Conservation (phyloP, 768 basidiomycete genomes). For the Lepiota brunneoincarnata region DNA sequence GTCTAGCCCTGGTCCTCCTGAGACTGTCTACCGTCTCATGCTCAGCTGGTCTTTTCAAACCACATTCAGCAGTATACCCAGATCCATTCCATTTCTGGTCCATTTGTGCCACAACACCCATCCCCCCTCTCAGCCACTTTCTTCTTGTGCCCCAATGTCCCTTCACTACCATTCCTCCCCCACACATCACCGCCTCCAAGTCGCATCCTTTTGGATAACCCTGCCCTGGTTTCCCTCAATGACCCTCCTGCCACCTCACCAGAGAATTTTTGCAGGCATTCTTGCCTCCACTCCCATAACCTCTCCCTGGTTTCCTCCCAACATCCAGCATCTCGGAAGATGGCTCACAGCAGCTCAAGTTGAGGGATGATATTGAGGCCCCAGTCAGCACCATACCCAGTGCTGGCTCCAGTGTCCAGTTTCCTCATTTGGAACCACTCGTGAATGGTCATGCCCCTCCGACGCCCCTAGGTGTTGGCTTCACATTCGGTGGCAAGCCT, state of each 20-base stretch:
- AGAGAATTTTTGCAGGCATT: slow-evolving; percentile 45
- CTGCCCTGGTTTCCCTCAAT: slow-evolving; percentile 10
- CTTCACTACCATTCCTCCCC: slow-evolving; percentile 14
- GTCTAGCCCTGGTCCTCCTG: slow-evolving; percentile 10
- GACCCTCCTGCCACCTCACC: slow-evolving; percentile 20
- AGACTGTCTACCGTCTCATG: slow-evolving; percentile 13
- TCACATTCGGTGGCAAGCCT: slow-evolving; percentile 63
- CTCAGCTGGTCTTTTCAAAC: slow-evolving; percentile 28
- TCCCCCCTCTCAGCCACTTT: slow-evolving; percentile 46
- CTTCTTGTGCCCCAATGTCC: slow-evolving; percentile 9
- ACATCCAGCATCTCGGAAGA: slow-evolving; percentile 67
- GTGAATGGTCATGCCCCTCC: slow-evolving; percentile 22
- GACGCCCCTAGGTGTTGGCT: slow-evolving; percentile 48
- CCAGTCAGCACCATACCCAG: slow-evolving; percentile 47
- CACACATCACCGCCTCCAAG: slow-evolving; percentile 21
- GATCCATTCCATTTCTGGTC: slow-evolving; percentile 48
- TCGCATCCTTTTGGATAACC: slow-evolving; percentile 16
- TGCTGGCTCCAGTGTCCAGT: slow-evolving; percentile 34
- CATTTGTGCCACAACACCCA: slow-evolving; percentile 45
- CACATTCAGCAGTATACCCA: slow-evolving; percentile 27
- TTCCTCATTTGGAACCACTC: slow-evolving; percentile 34
- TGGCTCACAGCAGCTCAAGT: slow-evolving; percentile 50
- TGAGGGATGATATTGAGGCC: slow-evolving; percentile 42
- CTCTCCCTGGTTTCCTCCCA: slow-evolving; percentile 73
- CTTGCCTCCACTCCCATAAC: slow-evolving; percentile 85